These are phyloP conservation scores for Bombardia bombarda DNA, from an alignment of 495 filamentous ascomycete genomes.

Conservation along the genomic window DNA sequence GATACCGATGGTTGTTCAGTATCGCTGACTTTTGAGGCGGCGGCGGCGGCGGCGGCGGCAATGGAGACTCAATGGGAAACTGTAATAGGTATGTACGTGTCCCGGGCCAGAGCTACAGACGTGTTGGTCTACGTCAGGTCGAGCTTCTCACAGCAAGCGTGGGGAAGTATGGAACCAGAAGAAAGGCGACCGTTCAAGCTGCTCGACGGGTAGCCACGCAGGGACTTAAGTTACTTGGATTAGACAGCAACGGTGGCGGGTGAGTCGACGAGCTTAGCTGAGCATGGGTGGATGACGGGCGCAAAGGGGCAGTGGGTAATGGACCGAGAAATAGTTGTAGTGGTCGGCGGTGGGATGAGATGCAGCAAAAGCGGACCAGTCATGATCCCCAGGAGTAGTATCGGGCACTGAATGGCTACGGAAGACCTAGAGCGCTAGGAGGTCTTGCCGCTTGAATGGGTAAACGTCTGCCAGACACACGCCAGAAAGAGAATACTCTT, in stretches of 20 bases:
- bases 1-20: background rate
- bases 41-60: background rate
- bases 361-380: conserved; percentile 33
- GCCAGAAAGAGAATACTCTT: conserved; percentile 17
- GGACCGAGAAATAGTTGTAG: conserved; percentile 23
- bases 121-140: conserved; percentile 16
- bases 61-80: conserved; percentile 1
- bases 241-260: conserved; percentile 10
- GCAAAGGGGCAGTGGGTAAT: conserved; percentile 22
- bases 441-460: conserved; percentile 21
- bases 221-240: conserved; percentile 9
- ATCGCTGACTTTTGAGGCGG: background rate
- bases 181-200: no score
- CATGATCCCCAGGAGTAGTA: conserved; percentile 24
- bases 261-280: conserved; percentile 13
- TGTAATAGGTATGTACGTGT: conserved; percentile 18
- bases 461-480: conserved; percentile 12
- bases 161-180: no score
- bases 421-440: conserved; percentile 15
- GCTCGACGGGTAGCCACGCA: conserved; percentile 13
- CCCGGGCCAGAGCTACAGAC: conserved; percentile 6
- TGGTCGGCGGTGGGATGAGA: conserved; percentile 27
- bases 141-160: conserved; percentile 3
- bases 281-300: conserved; percentile 24
- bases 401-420: conserved; percentile 34